A percentile compares a stretch with the other conserved stretches of the same genome.
Conservation (phyloP, 768 basidiomycete species). For the Mrakia frigida region DNA sequence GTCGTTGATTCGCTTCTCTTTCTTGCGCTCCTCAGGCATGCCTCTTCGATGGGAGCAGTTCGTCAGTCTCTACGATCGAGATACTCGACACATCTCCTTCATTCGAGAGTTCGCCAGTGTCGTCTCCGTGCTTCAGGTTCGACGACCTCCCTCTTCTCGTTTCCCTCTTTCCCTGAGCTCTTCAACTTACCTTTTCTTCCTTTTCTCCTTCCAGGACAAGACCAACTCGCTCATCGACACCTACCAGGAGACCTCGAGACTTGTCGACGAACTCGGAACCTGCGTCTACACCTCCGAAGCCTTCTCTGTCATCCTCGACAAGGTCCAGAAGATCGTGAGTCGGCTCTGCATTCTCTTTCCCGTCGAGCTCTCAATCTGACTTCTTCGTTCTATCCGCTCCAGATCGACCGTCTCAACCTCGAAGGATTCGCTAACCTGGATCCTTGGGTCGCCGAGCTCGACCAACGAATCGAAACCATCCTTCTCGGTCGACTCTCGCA, state of each 20-base stretch:
- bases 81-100: constrained; percentile 86
- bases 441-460: constrained; percentile 78
- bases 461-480: constrained; percentile 73
- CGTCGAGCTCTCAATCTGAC: not conserved
- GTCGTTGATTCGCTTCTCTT: not conserved
- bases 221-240: constrained; percentile 88
- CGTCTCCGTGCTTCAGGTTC: constrained; percentile 80
- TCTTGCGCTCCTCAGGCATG: constrained; percentile 60
- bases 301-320: constrained; percentile 69
- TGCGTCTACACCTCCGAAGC: constrained; percentile 80
- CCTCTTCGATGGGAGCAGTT: constrained; percentile 94
- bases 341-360: not conserved
- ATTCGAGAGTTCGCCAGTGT: constrained; percentile 92
- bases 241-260: constrained; percentile 74
- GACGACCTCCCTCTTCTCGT: not conserved
- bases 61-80: constrained; percentile 85
- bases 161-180: not conserved
- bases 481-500: constrained; percentile 67
- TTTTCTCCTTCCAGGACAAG: constrained; percentile 62
- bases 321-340: constrained; percentile 77
- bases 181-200: not conserved
- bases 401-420: constrained; percentile 91
- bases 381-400: not conserved
- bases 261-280: constrained; percentile 78
- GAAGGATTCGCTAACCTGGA: constrained; percentile 95